Evolutionary conservation across 441 rosid genomes (phyloP).

Genomic region (Gossypium davidsonii): DNA sequence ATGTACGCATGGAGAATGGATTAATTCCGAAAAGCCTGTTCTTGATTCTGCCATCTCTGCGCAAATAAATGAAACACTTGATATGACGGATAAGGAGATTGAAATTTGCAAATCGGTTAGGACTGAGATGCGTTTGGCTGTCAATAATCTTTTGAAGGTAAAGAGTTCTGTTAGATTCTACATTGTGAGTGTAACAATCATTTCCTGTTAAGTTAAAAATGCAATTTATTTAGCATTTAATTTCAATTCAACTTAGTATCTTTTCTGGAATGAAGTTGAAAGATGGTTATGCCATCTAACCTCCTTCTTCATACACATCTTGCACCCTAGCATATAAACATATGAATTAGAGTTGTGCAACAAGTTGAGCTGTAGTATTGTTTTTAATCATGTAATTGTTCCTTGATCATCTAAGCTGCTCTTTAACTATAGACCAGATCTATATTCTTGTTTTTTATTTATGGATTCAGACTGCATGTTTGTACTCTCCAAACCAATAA

Average conservation of each 20-base stretch:
- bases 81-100: slow-evolving; percentile 40
- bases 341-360: not conserved
- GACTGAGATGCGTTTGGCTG: slow-evolving; percentile 67
- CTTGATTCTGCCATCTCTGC: slow-evolving; percentile 51
- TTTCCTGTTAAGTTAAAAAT: not conserved
- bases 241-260: not conserved
- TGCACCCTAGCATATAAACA: not conserved
- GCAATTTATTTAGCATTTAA: not conserved
- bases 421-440: not conserved
- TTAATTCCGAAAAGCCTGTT: slow-evolving; percentile 55
- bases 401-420: not conserved
- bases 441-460: not conserved
- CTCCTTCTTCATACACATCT: not conserved
- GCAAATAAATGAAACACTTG: slow-evolving; percentile 40
- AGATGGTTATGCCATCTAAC: not conserved
- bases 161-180: not conserved
- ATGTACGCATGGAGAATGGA: slow-evolving; percentile 65
- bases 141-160: slow-evolving; percentile 82
- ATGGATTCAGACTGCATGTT: not conserved
- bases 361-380: not conserved
- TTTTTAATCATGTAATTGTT: not conserved
- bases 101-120: slow-evolving; percentile 64
- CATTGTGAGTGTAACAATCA: not conserved
- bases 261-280: not conserved
- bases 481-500: not conserved